Evolutionary conservation across 345 rosid genomes (phyloP).

Genomic region (Erodium maritimum): DNA sequence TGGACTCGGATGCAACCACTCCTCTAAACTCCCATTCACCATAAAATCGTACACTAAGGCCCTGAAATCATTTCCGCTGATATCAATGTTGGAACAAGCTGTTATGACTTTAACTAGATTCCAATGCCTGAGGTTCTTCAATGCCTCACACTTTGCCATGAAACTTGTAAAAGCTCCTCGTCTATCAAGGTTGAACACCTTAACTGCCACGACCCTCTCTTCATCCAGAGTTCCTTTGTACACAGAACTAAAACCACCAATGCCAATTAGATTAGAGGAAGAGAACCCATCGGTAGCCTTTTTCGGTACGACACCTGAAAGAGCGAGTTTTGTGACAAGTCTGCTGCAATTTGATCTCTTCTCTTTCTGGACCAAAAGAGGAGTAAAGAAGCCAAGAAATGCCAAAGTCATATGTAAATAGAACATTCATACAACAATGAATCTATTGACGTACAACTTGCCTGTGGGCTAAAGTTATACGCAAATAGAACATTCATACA

Average conservation of each 20-base stretch:
- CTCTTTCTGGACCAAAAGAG: neutral
- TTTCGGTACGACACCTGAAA: slow-evolving; percentile 10
- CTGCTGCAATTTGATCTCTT: neutral
- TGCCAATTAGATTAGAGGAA: slow-evolving; percentile 11
- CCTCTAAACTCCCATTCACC: slow-evolving; percentile 9
- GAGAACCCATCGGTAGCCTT: slow-evolving; percentile 22
- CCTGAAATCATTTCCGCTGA: slow-evolving; percentile 16
- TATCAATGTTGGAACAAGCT: slow-evolving; percentile 15
- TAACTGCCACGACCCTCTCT: slow-evolving; percentile 10
- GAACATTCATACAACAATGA: no score
- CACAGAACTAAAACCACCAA: slow-evolving; percentile 18
- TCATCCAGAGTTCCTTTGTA: slow-evolving; percentile 16
- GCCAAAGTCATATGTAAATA: neutral
- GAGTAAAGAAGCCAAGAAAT: neutral
- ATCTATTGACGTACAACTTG: no score
- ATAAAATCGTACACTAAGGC: slow-evolving; percentile 20
- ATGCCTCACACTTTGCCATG: slow-evolving; percentile 15
- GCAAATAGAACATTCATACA: no score
- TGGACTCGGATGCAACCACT: slow-evolving; percentile 7
- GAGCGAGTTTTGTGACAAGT: neutral
- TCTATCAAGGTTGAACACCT: slow-evolving; percentile 13
- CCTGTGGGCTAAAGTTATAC: no score
- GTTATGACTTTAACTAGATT: slow-evolving; percentile 18
- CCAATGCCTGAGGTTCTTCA: slow-evolving; percentile 15
- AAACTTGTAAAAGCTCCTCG: slow-evolving; percentile 20